phyloP scores from a whole-genome alignment of 2,329 filamentous ascomycete species.

The Corinectria fuckeliana region DNA sequence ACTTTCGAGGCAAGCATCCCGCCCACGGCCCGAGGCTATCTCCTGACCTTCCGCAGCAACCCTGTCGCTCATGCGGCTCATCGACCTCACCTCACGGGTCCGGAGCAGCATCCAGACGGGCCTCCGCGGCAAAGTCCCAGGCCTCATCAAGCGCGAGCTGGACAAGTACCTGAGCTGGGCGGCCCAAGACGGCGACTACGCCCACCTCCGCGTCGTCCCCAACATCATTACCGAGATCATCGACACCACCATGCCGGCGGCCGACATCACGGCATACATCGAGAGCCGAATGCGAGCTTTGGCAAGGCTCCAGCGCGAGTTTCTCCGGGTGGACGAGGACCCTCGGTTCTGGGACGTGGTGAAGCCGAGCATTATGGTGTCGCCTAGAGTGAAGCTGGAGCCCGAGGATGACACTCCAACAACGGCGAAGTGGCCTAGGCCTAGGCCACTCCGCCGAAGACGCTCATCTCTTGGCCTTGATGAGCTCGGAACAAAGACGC shows the following conservation, averaged over 20 bases:
- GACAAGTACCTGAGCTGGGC: slow-evolving; percentile 49
- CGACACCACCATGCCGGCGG: slow-evolving; percentile 38
- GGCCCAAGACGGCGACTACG: slow-evolving; percentile 49
- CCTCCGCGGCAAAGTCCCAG: slow-evolving; percentile 41
- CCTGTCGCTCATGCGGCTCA: slow-evolving; percentile 45
- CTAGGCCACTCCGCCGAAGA: slow-evolving; percentile 6
- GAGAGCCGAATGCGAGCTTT: slow-evolving; percentile 45
- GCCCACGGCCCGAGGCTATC: neutral
- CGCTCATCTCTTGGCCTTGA: slow-evolving; percentile 7
- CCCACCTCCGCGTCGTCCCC: slow-evolving; percentile 43
- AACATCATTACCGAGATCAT: slow-evolving; percentile 49
- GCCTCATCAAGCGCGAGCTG: slow-evolving; percentile 44
- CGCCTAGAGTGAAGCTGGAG: slow-evolving; percentile 29
- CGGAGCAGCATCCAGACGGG: slow-evolving; percentile 45
- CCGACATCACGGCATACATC: slow-evolving; percentile 45
- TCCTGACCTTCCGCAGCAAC: slow-evolving; percentile 45
- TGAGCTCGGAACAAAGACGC: slow-evolving; percentile 16
- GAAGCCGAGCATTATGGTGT: slow-evolving; percentile 30
- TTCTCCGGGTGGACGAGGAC: slow-evolving; percentile 39
- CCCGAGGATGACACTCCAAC: slow-evolving; percentile 18
- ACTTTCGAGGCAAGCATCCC: slow-evolving; percentile 45
- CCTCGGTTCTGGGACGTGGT: slow-evolving; percentile 42
- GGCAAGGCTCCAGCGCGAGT: slow-evolving; percentile 46
- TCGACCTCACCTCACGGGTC: slow-evolving; percentile 48
- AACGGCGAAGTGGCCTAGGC: slow-evolving; percentile 12